Base-by-base conservation (phyloP, 352 stramenopile genomes). In the Thraustotheca clavata region DNA sequence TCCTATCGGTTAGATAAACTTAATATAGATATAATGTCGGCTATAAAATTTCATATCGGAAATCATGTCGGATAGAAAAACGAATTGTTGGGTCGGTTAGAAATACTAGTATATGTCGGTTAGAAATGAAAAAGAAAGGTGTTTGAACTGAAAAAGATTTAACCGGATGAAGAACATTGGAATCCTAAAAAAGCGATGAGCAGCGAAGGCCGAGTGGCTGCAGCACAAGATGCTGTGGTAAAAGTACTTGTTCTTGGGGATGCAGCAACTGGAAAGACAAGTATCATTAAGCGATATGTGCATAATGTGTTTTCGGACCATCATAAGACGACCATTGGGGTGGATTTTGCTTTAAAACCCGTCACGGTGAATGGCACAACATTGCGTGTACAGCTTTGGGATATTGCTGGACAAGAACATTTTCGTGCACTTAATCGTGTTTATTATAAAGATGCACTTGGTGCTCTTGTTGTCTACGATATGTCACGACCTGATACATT, bases 361-460 rank as follows among this genome's bases (percentile, higher is more conserved):
- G 76, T 97, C 52, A 89, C 83, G 0, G 83, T 96, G 4, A 81
- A 73, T 27, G 86, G 86, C 48, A 96, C 83, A 41, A 96, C 82
- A 34, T 86, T 96, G 41, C 86, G 88, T 20, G 73, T 98, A 14
- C 91, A 98, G 72, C 73, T 98, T 20, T 98, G 92, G 91, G 92
- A 97, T 55, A 97, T 97, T 49, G 92, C 92, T 16, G 83, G 92
- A 7, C 90, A 97, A 72, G 92, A 98, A 60, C 87, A 96, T 49
- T 98, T 97, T 60, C 83, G 89, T n/a, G 81, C 84, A n/a, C 78
- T 98, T 7, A 95, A 95, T 69, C 75, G 88, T 38, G 87, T 97
- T 3, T 98, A 97, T 73, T 98, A 97, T 73, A 96, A 96, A 59
- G 89, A 97, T 62, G 88, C 92, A 2, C 74, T 95, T 2, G 92